phyloP scores from a whole-genome alignment of 2,329 filamentous ascomycete genomes.

The Fusarium lyarnte region DNA sequence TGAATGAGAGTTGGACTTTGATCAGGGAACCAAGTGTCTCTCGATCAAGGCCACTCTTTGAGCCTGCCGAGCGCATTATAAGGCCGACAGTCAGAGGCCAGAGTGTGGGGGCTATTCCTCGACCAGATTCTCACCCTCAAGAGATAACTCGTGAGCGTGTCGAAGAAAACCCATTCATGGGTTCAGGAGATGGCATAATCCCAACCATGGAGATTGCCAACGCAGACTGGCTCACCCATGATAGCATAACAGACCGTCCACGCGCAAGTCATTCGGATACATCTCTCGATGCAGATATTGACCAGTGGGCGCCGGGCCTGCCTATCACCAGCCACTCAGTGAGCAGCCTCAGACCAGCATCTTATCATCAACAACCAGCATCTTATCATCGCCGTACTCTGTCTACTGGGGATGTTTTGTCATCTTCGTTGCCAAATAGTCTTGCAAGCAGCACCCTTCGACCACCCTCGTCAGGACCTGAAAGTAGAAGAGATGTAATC shows the following conservation, averaged over 20 bases:
- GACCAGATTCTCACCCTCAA: background rate
- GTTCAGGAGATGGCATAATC: conserved; percentile 6
- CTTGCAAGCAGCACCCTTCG: conserved; percentile 24
- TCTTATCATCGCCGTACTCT: conserved; percentile 5
- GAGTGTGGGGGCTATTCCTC: background rate
- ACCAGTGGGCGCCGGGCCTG: conserved; percentile 24
- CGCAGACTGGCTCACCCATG: conserved; percentile 20
- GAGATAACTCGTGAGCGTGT: conserved; percentile 5
- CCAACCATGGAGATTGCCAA: conserved; percentile 21
- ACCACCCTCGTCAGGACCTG: conserved; percentile 21
- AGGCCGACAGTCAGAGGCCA: background rate
- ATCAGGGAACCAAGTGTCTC: background rate
- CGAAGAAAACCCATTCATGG: conserved; percentile 31
- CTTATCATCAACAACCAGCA: background rate
- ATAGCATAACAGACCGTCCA: background rate
- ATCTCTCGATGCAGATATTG: conserved; percentile 22
- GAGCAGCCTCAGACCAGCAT: conserved; percentile 14
- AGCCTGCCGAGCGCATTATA: background rate
- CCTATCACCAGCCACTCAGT: conserved; percentile 28
- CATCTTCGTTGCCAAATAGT: conserved; percentile 29
- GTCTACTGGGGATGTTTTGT: conserved; percentile 18
- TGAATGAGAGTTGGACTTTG: background rate
- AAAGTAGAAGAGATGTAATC: background rate
- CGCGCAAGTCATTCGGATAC: conserved; percentile 23
- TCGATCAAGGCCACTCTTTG: background rate